phyloP scores from a whole-genome alignment of 345 rosid species.

The Kernera saxatilis region DNA sequence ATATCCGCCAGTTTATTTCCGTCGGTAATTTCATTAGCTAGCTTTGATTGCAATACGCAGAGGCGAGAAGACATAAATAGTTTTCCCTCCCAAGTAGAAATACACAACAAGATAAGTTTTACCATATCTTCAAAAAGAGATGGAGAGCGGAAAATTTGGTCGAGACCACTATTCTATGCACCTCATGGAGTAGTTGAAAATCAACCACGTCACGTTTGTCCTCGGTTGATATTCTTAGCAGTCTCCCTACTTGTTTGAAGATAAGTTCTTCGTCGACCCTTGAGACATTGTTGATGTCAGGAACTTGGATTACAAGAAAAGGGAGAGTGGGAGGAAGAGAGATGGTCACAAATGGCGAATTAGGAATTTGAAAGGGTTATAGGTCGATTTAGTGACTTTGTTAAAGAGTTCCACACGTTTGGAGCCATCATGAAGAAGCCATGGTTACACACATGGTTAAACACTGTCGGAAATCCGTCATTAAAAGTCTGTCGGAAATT shows the following conservation, averaged over 20 bases:
- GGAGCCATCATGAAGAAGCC: too few species aligned
- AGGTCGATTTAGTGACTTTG: too few species aligned
- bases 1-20: too few species aligned
- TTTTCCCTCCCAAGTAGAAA: slow-evolving; percentile 38
- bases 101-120: slow-evolving; percentile 46
- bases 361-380: slow-evolving; percentile 15
- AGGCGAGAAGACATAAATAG: slow-evolving; percentile 42
- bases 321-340: slow-evolving; percentile 20
- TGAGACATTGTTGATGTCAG: not conserved
- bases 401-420: too few species aligned
- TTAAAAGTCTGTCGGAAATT: too few species aligned
- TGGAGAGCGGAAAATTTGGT: slow-evolving; percentile 48
- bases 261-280: slow-evolving; percentile 20
- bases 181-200: slow-evolving; percentile 36
- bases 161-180: slow-evolving; percentile 36
- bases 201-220: slow-evolving; percentile 31
- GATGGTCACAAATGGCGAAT: slow-evolving; percentile 31
- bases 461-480: too few species aligned
- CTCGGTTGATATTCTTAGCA: slow-evolving; percentile 36
- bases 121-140: slow-evolving; percentile 49
- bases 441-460: too few species aligned
- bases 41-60: slow-evolving; percentile 33
- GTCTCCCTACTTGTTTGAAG: slow-evolving; percentile 36
- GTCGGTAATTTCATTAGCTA: too few species aligned
- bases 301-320: slow-evolving; percentile 25